Evolutionary conservation across 345 rosid genomes (phyloP).

Genomic region (Corchorus olitorius): DNA sequence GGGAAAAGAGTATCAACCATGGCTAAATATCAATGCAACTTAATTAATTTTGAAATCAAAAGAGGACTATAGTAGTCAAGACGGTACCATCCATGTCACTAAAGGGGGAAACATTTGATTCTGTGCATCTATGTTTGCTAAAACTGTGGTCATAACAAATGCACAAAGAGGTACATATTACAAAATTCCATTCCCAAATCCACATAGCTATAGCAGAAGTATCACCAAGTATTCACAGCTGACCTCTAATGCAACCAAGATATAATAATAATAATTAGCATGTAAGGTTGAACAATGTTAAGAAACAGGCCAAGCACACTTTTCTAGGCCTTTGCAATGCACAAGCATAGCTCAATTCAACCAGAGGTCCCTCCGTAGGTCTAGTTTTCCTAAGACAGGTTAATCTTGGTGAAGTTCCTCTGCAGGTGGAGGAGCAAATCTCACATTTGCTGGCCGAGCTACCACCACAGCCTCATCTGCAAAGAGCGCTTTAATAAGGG

Average conservation of each 20-base stretch:
- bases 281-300: not conserved
- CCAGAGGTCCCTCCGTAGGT: not conserved
- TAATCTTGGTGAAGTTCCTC: slow-evolving; percentile 74
- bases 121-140: not conserved
- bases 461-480: slow-evolving; percentile 85
- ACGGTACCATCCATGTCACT: too few relatives aligned
- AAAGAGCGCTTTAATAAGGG: slow-evolving; percentile 72
- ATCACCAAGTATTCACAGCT: slow-evolving; percentile 24
- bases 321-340: not conserved
- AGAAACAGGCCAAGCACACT: not conserved
- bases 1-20: too few relatives aligned
- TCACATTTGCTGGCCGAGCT: slow-evolving; percentile 70
- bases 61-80: too few relatives aligned
- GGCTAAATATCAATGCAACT: too few relatives aligned
- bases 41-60: too few relatives aligned
- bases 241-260: not conserved
- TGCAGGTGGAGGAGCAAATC: slow-evolving; percentile 77
- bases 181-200: slow-evolving; percentile 24
- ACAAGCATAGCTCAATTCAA: not conserved
- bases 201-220: slow-evolving; percentile 3
- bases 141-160: slow-evolving; percentile 2
- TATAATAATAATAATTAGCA: not conserved
- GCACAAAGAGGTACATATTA: slow-evolving; percentile 15
- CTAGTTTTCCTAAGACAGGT: slow-evolving; percentile 12
- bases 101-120: not conserved